Evolutionary conservation across 805 yeast species (phyloP).

Genomic region (Wickerhamomyces chambardii): DNA sequence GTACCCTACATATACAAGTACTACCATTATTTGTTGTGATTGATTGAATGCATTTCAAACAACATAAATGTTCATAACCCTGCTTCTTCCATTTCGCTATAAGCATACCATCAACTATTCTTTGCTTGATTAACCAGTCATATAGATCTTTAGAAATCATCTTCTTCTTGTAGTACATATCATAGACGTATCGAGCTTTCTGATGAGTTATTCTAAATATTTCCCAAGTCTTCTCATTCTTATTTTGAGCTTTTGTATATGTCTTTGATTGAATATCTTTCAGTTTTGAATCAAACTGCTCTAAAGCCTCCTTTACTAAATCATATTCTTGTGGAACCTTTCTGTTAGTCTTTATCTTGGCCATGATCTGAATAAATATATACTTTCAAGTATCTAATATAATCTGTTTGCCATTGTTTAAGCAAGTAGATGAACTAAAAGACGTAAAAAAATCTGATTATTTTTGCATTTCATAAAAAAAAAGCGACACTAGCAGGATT

Average conservation of each 20-base stretch:
- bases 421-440: too few relatives aligned
- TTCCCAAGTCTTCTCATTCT: constrained; percentile 58
- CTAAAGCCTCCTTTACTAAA: constrained; percentile 57
- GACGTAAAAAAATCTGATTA: background rate
- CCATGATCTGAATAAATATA: constrained; percentile 23
- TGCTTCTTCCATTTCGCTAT: constrained; percentile 81
- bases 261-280: constrained; percentile 39
- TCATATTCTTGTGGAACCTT: constrained; percentile 69
- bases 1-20: constrained; percentile 83
- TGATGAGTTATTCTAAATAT: constrained; percentile 66
- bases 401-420: too few relatives aligned
- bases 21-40: constrained; percentile 54
- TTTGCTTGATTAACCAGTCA: constrained; percentile 62
- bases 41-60: constrained; percentile 66
- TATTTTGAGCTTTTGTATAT: constrained; percentile 33
- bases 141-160: constrained; percentile 60
- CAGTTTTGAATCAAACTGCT: constrained; percentile 47
- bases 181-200: constrained; percentile 67
- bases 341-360: constrained; percentile 32
- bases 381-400: too few relatives aligned
- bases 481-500: constrained; percentile 35
- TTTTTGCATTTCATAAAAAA: constrained; percentile 6
- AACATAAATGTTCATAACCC: constrained; percentile 84
- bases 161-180: constrained; percentile 61
- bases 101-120: constrained; percentile 56